Evolutionary conservation across 1,139 yeast genomes (phyloP).

Genomic region (Kurtzmaniella quercitrusa): DNA sequence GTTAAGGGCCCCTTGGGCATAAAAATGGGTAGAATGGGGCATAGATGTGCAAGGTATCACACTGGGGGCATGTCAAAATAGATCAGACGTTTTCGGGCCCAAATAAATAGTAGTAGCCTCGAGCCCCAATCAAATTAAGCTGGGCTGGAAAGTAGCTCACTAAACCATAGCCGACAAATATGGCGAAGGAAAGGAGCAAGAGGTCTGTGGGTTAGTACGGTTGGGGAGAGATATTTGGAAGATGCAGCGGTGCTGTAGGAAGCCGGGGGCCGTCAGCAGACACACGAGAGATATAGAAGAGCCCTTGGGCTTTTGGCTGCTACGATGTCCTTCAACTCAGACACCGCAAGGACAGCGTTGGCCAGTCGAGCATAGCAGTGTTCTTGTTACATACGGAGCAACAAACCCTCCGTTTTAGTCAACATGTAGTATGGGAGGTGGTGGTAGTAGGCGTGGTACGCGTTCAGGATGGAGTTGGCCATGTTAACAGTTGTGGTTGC

Average conservation of each 20-base stretch:
- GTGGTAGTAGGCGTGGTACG: constrained; percentile 30
- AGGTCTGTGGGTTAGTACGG: constrained; percentile 10
- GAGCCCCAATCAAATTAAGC: constrained; percentile 25
- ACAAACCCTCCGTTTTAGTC: constrained; percentile 29
- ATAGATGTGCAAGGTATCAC: no score
- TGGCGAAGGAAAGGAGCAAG: constrained; percentile 25
- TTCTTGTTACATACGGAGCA: constrained; percentile 20
- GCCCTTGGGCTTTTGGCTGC: no score
- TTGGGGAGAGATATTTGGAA: no score
- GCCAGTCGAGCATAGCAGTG: neutral
- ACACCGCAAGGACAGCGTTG: no score
- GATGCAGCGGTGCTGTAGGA: no score
- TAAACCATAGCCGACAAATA: constrained; percentile 35
- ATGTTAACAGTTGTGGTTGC: constrained; percentile 1
- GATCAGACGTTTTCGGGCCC: constrained; percentile 19
- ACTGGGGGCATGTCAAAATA: no score
- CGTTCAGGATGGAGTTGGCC: constrained; percentile 12
- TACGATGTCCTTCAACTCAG: no score
- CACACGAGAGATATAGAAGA: no score
- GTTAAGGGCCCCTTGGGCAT: no score
- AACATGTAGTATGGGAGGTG: constrained; percentile 39
- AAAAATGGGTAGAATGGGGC: no score
- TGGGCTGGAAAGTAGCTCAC: constrained; percentile 32
- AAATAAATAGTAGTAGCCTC: constrained; percentile 34
- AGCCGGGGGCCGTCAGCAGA: no score